Base-by-base conservation (phyloP, 768 basidiomycete genomes). In the Mycena olivaceomarginata region DNA sequence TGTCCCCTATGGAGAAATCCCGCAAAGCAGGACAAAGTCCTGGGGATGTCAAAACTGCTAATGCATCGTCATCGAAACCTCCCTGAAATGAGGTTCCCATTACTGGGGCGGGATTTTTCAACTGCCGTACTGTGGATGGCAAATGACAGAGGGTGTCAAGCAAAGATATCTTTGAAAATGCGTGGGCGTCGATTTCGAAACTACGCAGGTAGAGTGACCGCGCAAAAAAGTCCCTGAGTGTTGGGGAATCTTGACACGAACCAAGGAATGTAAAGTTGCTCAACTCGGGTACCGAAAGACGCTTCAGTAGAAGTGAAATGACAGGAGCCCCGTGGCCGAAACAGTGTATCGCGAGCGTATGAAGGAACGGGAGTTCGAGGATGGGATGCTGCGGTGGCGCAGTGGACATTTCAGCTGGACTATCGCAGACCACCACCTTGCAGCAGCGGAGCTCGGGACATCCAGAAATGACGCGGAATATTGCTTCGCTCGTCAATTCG, bases 371-470 rank as follows among this genome's bases (percentile, higher is more conserved):
- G 8, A 60, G 45, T 37, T 67, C 73, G 15, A 68, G 20, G 64
- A n/a, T 22, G 7, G 57, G n/a, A 31, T 51, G 43, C 15, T 9
- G 16, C 0, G 2, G 18, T 9, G 18, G 6, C 1, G 16, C 25
- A 5, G 5, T 18, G 0, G 10, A 11, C 1, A 22, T 16, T 13
- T 15, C 37, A 12, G 67, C 1, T 2, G 4, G 31, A 22, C 4
- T 13, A n/a, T 68, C 48, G 20, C 40, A n/a, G 13, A 74, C 13
- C 13, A 8, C 12, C 5, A 74, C 2, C n/a, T 22, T 48, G n/a
- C 73, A 74, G 12, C 15, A 18, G 5, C 48, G 66, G 39, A 74
- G 46, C 11, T 31, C 25, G 4, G 66, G 57, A 12, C 69, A 70
- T 9, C 18, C 7, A 5, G 57, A 43, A 41, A 70, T 4, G 1